These are phyloP conservation scores for Schrenkiella parvula DNA, from an alignment of 345 rosid genomes.

Conservation along the genomic window DNA sequence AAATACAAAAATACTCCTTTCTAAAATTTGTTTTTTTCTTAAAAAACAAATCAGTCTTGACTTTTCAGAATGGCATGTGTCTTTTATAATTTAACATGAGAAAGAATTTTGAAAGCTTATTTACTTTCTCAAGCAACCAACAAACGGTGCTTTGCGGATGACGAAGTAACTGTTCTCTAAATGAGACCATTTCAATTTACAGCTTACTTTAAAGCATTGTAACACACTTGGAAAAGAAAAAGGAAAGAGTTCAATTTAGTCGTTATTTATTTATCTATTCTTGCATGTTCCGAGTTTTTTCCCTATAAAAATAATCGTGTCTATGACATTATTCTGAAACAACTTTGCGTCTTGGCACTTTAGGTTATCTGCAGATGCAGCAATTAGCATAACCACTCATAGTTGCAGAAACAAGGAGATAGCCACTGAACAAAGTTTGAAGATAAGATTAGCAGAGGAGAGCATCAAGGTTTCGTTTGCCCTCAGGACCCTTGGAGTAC, in stretches of 20 bases:
- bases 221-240: no score
- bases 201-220: no score
- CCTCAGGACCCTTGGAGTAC: slow-evolving; percentile 81
- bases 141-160: no score
- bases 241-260: no score
- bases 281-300: no score
- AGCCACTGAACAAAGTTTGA: neutral
- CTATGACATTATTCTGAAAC: neutral
- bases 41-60: neutral
- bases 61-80: neutral
- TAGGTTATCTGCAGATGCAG: neutral
- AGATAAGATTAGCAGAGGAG: slow-evolving; percentile 31
- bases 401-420: neutral
- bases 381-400: neutral
- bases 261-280: neutral
- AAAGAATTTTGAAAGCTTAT: no score
- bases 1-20: neutral
- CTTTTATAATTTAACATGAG: no score
- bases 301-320: neutral
- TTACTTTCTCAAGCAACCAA: no score
- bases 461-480: slow-evolving; percentile 72
- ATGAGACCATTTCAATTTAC: neutral
- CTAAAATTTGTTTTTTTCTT: no score
- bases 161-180: neutral
- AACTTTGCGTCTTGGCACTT: neutral